phyloP scores from a whole-genome alignment of 1,284 basidiomycete species.

The Cutaneotrichosporon cavernicola region DNA sequence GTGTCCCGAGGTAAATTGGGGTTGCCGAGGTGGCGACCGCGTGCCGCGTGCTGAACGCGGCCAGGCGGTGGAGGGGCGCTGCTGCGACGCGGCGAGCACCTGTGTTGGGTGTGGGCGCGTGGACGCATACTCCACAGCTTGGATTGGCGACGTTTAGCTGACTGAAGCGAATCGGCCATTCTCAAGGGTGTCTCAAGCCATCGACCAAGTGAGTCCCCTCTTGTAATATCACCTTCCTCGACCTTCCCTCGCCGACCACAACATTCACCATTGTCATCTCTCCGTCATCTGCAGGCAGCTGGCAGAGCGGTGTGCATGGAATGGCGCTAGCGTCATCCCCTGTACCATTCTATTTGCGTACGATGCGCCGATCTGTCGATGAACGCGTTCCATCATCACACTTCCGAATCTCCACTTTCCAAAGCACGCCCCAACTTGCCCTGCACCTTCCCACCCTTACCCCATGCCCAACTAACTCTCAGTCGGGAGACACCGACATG shows the following conservation, averaged over 20 bases:
- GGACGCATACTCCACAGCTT: not conserved
- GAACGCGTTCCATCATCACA: no score
- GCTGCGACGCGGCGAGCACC: not conserved
- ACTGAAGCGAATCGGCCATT: slow-evolving; percentile 38
- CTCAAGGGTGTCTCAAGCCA: slow-evolving; percentile 34
- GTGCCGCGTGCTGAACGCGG: no score
- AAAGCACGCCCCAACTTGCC: not conserved
- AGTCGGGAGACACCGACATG: slow-evolving; percentile 45
- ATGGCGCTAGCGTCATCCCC: no score
- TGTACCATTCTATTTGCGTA: no score
- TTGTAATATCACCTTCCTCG: not conserved
- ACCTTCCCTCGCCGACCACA: not conserved
- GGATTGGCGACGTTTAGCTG: not conserved
- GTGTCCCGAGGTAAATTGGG: no score
- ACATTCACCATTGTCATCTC: no score
- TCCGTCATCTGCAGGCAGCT: not conserved
- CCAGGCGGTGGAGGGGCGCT: not conserved
- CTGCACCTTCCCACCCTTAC: not conserved
- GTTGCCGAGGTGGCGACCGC: no score
- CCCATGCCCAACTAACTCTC: not conserved
- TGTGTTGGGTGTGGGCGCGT: no score
- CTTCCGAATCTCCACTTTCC: no score
- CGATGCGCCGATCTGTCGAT: no score
- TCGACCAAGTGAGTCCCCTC: slow-evolving; percentile 30
- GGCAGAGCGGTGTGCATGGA: no score